A percentile compares a stretch with the other conserved stretches of the same genome.
Conservation (phyloP, 495 filamentous ascomycete species). For the Niebla homalea region DNA sequence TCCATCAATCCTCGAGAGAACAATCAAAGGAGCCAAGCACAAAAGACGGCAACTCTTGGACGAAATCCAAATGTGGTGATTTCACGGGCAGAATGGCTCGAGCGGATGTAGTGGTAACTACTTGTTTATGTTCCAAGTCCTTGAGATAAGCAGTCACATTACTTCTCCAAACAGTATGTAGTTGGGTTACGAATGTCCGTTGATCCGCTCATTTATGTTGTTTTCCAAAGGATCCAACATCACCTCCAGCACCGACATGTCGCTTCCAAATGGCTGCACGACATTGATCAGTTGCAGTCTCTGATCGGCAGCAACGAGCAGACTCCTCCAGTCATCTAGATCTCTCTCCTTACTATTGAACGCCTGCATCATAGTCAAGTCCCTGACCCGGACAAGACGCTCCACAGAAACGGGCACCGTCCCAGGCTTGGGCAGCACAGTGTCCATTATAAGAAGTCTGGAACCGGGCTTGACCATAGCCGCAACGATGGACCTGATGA, state of each 20-base stretch:
- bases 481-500: slow-evolving; percentile 29
- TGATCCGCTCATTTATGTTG: no score
- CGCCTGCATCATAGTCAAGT: slow-evolving; percentile 27
- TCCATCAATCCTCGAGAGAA: no score
- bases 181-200: no score
- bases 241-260: slow-evolving; percentile 15
- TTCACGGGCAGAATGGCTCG: no score
- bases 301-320: slow-evolving; percentile 10
- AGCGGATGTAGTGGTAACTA: no score
- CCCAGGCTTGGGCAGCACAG: slow-evolving; percentile 26
- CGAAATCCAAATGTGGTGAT: no score
- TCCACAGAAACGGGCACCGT: slow-evolving; percentile 17
- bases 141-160: no score
- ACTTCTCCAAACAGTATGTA: no score
- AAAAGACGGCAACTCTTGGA: no score
- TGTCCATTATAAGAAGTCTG: slow-evolving; percentile 28
- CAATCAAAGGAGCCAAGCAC: no score
- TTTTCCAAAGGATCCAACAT: not conserved
- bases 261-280: slow-evolving; percentile 16
- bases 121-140: no score
- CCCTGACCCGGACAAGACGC: slow-evolving; percentile 20
- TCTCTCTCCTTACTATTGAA: slow-evolving; percentile 29
- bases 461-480: slow-evolving; percentile 22
- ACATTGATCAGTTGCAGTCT: slow-evolving; percentile 14
- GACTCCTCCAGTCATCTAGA: slow-evolving; percentile 24